Percentiles rank a stretch among this genome's conserved stretches.
Evolutionary conservation across 768 basidiomycete genomes (phyloP).

Genomic region (Dentipellis sp.): DNA sequence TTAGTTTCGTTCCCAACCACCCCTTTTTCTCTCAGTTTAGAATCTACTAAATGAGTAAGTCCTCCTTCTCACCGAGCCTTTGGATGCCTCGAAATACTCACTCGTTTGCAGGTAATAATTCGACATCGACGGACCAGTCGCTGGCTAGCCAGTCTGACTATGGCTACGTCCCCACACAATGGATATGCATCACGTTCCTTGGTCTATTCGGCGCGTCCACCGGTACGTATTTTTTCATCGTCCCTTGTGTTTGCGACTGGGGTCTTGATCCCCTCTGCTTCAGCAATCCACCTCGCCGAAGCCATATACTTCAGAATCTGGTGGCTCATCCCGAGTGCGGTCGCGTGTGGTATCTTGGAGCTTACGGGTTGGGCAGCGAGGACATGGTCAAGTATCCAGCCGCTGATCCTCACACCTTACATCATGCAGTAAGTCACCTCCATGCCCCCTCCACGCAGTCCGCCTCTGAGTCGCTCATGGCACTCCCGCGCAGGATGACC

Average conservation of each 20-base stretch:
- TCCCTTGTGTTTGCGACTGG: background rate
- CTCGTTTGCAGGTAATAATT: background rate
- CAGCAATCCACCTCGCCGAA: conserved; percentile 20
- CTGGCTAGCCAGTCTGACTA: background rate
- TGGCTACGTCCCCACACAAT: conserved; percentile 6
- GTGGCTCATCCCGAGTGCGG: conserved; percentile 26
- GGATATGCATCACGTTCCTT: conserved; percentile 5
- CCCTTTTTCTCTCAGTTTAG: background rate
- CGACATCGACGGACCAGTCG: background rate
- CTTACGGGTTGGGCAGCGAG: conserved; percentile 30
- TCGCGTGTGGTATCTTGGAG: conserved; percentile 25
- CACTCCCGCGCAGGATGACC: conserved; percentile 15
- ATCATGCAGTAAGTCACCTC: conserved; percentile 28
- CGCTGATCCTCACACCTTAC: conserved; percentile 23
- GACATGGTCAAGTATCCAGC: conserved; percentile 24
- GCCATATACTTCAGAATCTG: conserved; percentile 22
- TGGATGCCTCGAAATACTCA: background rate
- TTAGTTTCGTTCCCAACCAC: background rate
- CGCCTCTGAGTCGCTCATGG: too few relatives aligned
- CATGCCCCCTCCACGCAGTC: too few relatives aligned
- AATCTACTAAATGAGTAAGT: background rate
- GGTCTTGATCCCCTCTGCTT: background rate
- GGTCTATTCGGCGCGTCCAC: background rate
- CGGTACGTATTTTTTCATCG: background rate
- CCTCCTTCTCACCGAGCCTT: background rate